Evolutionary conservation across 2,329 filamentous ascomycete species (phyloP).

Genomic region (Tolypocladium inflatum): DNA sequence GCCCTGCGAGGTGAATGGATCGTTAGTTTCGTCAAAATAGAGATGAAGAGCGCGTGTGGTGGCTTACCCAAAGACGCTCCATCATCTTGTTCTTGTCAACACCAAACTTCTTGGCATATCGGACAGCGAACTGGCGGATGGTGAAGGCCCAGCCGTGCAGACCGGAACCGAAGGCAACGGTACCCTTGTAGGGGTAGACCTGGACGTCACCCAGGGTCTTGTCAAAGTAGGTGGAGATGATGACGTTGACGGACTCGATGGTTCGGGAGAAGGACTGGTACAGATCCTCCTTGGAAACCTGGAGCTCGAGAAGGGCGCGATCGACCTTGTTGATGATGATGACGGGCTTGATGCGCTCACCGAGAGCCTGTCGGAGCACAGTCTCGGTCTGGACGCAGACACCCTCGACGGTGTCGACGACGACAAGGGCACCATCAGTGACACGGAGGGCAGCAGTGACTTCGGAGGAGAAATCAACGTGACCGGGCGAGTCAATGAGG

Average conservation of each 20-base stretch:
- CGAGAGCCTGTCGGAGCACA: slow-evolving; percentile 95
- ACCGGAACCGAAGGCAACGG: slow-evolving; percentile 98
- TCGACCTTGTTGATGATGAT: slow-evolving; percentile 99
- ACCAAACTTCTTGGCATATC: slow-evolving; percentile 99
- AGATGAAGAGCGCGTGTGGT: background rate
- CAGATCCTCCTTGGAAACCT: slow-evolving; percentile 96
- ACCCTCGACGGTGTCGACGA: slow-evolving; percentile 99
- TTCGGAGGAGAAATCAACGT: slow-evolving; percentile 99
- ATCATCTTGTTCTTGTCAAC: slow-evolving; percentile 99
- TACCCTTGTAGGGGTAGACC: slow-evolving; percentile 96
- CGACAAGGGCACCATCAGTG: slow-evolving; percentile 97
- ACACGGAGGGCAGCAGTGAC: slow-evolving; percentile 99
- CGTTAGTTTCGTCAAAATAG: background rate
- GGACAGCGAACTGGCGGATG: slow-evolving; percentile 89
- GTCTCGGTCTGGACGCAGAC: slow-evolving; percentile 99
- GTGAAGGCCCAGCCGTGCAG: slow-evolving; percentile 99
- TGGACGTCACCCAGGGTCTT: slow-evolving; percentile 95
- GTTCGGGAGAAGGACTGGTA: slow-evolving; percentile 99
- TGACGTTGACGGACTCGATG: slow-evolving; percentile 99
- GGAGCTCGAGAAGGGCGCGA: slow-evolving; percentile 96
- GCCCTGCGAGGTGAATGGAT: slow-evolving; percentile 36
- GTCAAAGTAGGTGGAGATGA: slow-evolving; percentile 98
- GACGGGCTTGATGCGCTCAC: slow-evolving; percentile 99
- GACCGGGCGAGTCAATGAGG: slow-evolving; percentile 98
- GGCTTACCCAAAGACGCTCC: slow-evolving; percentile 91